A percentile compares a stretch with the other conserved stretches of the same genome.
These are phyloP conservation scores for Ascosphaera pollenicola DNA, from an alignment of 2,329 filamentous ascomycete genomes.

Conservation along the genomic window DNA sequence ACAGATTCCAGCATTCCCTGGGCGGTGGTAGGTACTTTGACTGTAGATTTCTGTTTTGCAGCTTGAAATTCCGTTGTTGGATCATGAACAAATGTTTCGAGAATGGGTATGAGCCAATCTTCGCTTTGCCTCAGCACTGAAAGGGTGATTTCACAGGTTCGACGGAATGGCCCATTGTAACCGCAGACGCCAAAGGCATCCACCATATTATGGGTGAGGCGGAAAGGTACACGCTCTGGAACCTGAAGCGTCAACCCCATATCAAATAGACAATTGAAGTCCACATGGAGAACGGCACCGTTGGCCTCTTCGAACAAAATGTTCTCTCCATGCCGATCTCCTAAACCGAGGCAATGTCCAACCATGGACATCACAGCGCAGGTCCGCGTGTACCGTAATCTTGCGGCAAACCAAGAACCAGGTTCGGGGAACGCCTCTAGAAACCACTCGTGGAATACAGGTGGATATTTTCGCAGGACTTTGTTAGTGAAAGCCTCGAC, in stretches of 20 bases:
- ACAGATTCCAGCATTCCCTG: slow-evolving; percentile 78
- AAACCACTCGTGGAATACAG: slow-evolving; percentile 86
- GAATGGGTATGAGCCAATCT: slow-evolving; percentile 89
- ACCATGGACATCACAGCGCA: slow-evolving; percentile 99
- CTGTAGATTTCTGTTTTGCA: slow-evolving; percentile 27
- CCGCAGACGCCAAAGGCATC: slow-evolving; percentile 92
- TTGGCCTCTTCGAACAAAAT: slow-evolving; percentile 85
- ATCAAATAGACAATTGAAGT: slow-evolving; percentile 99
- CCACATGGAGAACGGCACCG: slow-evolving; percentile 87
- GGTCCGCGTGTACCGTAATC: slow-evolving; percentile 75
- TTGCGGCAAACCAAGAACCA: slow-evolving; percentile 72
- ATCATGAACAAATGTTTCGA: slow-evolving; percentile 94
- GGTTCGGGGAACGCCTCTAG: slow-evolving; percentile 86
- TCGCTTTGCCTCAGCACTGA: slow-evolving; percentile 70
- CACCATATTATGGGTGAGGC: slow-evolving; percentile 95
- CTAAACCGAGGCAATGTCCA: slow-evolving; percentile 76
- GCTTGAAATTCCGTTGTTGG: slow-evolving; percentile 62
- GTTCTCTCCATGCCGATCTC: slow-evolving; percentile 93
- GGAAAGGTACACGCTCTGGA: slow-evolving; percentile 86
- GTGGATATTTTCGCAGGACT: slow-evolving; percentile 44
- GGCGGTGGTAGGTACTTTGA: slow-evolving; percentile 39
- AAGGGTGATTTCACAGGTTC: slow-evolving; percentile 74
- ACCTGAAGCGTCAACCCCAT: slow-evolving; percentile 91
- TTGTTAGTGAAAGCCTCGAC: slow-evolving; percentile 41
- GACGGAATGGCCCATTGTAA: slow-evolving; percentile 76